Evolutionary conservation across 352 stramenopile species (phyloP).

Genomic region (Phytophthora pluvialis): DNA sequence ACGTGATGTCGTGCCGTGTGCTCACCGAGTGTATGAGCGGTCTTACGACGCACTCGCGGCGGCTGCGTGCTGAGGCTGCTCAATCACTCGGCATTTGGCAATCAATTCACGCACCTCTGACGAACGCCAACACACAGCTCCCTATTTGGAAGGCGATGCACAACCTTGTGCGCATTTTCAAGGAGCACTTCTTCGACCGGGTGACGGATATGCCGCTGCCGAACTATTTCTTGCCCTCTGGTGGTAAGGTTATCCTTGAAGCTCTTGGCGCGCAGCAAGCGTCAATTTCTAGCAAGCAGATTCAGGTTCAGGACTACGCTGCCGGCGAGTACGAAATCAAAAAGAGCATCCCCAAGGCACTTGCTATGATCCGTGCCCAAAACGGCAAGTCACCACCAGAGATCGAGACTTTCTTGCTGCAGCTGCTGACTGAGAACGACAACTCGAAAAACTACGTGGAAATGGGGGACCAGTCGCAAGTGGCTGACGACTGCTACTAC

Average conservation of each 20-base stretch:
- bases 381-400: constrained; percentile 81
- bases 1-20: constrained; percentile 87
- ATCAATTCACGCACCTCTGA: constrained; percentile 83
- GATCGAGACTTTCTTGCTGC: constrained; percentile 81
- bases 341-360: constrained; percentile 77
- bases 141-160: constrained; percentile 89
- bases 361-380: constrained; percentile 80
- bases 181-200: constrained; percentile 88
- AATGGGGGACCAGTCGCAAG: constrained; percentile 86
- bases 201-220: constrained; percentile 84
- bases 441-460: constrained; percentile 92
- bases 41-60: constrained; percentile 80
- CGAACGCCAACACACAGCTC: constrained; percentile 80
- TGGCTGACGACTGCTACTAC: constrained; percentile 88
- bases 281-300: constrained; percentile 85
- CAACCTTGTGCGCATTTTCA: constrained; percentile 90
- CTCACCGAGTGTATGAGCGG: constrained; percentile 88
- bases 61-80: constrained; percentile 74
- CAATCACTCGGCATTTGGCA: constrained; percentile 86
- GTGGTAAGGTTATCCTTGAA: constrained; percentile 84
- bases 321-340: constrained; percentile 90
- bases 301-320: constrained; percentile 87
- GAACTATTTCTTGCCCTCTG: constrained; percentile 87
- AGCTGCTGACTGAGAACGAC: constrained; percentile 85
- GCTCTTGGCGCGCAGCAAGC: constrained; percentile 78